phyloP scores from a whole-genome alignment of 352 stramenopile species.

The Peronospora belbahrii region DNA sequence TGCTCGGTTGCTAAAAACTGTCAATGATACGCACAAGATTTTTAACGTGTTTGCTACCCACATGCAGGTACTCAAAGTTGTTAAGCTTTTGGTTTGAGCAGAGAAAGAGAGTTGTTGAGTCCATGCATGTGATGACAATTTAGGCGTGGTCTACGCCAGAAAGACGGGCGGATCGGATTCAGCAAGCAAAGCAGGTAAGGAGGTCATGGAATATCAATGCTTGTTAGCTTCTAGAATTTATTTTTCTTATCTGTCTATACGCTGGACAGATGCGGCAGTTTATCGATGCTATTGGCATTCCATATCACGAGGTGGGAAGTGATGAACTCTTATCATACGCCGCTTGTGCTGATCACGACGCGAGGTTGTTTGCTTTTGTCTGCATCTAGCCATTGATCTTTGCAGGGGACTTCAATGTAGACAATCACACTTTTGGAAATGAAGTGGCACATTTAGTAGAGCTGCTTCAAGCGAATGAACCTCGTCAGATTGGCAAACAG shows the following conservation, averaged over 20 bases:
- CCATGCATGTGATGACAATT: no score
- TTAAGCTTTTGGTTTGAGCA: no score
- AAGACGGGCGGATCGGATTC: constrained; percentile 47
- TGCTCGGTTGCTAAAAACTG: constrained; percentile 59
- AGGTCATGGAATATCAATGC: no score
- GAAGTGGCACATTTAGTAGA: constrained; percentile 62
- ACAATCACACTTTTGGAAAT: constrained; percentile 64
- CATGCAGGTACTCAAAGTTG: constrained; percentile 45
- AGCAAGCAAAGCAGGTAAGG: constrained; percentile 61
- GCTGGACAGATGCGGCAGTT: constrained; percentile 46
- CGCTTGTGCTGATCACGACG: no score
- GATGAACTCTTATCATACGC: no score
- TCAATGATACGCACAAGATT: constrained; percentile 42
- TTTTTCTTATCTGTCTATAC: no score
- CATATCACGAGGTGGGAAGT: constrained; percentile 57
- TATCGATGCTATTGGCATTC: constrained; percentile 53
- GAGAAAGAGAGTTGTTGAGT: no score
- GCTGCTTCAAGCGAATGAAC: constrained; percentile 42
- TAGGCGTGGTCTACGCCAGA: constrained; percentile 72
- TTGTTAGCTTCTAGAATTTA: no score
- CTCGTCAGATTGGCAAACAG: constrained; percentile 43
- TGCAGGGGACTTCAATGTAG: constrained; percentile 79
- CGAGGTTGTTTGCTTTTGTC: no score
- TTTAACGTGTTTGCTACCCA: constrained; percentile 84
- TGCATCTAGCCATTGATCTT: constrained; percentile 55